Conservation (phyloP, 208 protist genomes). For the Crithidia expoeki region DNA sequence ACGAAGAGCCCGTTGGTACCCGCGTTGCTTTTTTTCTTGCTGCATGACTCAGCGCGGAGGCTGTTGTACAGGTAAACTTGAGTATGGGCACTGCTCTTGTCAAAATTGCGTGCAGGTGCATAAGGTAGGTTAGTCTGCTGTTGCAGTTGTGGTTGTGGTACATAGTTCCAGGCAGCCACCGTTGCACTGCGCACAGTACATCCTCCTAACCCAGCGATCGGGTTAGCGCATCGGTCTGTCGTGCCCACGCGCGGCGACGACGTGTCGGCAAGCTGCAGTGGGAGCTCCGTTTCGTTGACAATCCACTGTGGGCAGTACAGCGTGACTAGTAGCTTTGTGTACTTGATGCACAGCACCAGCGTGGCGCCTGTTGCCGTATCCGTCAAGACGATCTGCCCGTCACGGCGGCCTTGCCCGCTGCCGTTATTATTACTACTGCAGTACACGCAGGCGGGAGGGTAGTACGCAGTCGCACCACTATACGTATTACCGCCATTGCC, state of each 20-base stretch:
- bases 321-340: conserved; percentile 37
- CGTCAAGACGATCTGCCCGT: conserved; percentile 34
- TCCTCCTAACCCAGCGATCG: conserved; percentile 24
- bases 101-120: neutral
- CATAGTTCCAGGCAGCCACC: conserved; percentile 4
- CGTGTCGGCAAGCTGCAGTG: conserved; percentile 52
- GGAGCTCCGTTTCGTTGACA: conserved; percentile 56
- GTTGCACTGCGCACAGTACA: conserved; percentile 28
- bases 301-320: conserved; percentile 72
- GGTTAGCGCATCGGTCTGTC: conserved; percentile 9
- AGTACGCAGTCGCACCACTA: neutral
- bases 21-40: conserved; percentile 11
- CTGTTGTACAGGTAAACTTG: conserved; percentile 51
- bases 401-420: conserved; percentile 14
- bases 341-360: conserved; percentile 56
- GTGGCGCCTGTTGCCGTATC: conserved; percentile 39
- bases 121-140: neutral
- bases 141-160: neutral
- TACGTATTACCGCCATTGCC: neutral
- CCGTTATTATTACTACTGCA: no score
- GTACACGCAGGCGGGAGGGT: conserved; percentile 44
- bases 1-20: conserved; percentile 28
- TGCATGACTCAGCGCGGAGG: conserved; percentile 35
- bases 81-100: neutral
- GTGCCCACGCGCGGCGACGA: conserved; percentile 5